These are phyloP conservation scores for Trichoderma simmonsii DNA, from an alignment of 2,329 filamentous ascomycete species.

Conservation along the genomic window DNA sequence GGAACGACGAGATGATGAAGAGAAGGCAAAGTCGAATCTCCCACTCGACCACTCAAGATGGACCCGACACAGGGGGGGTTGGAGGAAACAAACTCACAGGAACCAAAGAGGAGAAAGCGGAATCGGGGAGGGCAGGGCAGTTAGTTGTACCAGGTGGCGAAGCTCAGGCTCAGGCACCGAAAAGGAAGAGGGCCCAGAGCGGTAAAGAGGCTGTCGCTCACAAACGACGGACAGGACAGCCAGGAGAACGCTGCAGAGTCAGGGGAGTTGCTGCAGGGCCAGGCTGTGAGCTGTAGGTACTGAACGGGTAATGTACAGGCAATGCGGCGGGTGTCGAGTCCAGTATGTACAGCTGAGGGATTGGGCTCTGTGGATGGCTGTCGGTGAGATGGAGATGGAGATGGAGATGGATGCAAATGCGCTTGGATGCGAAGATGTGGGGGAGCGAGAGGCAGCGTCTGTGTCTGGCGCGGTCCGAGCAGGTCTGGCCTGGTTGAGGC, in stretches of 20 bases:
- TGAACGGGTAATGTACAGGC: neutral
- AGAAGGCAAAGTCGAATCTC: neutral
- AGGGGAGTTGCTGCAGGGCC: conserved; percentile 8
- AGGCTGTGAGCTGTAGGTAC: neutral
- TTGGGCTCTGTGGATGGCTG: neutral
- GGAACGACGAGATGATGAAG: neutral
- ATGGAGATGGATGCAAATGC: conserved; percentile 2
- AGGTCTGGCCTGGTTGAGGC: neutral
- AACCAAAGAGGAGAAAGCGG: conserved; percentile 9
- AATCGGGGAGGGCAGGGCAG: conserved; percentile 10
- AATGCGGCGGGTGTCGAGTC: neutral
- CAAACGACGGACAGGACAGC: neutral
- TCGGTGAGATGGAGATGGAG: conserved; percentile 12
- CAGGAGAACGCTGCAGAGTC: neutral
- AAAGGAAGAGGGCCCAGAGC: neutral
- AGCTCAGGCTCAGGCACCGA: conserved; percentile 19
- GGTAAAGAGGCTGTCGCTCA: conserved; percentile 6
- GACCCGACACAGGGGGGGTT: conserved; percentile 6
- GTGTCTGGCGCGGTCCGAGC: neutral
- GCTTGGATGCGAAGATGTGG: neutral
- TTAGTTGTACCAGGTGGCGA: conserved; percentile 14
- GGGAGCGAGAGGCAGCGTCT: neutral
- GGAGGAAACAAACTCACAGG: conserved; percentile 6
- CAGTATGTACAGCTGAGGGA: conserved; percentile 15
- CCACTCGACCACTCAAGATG: conserved; percentile 2